Evolutionary conservation across 2,329 filamentous ascomycete species (phyloP), one percentile per base, ranked within the genome.

Genomic region (Ophiostoma pallidulum): DNA sequence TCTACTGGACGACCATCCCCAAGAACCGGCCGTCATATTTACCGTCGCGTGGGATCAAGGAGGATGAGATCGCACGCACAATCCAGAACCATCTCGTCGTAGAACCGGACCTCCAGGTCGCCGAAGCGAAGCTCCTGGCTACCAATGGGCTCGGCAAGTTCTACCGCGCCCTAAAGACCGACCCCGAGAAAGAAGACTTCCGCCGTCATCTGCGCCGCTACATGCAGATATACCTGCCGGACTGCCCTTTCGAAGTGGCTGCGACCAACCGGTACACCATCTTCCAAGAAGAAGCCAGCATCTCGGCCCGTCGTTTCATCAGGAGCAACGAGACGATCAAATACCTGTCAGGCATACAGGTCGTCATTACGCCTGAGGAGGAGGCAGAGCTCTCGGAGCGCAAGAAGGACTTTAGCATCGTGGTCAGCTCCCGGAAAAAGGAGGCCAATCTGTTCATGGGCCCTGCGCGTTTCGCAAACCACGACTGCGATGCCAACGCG

Each of bases 191-290:
- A 66, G 83, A 90, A 40, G 87, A 94, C 63, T 97, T 97, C 62
- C 77, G 77, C 54, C 77, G 78, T 22, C 92, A 98, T 62, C 70
- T 97, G 54, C 84, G 84, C 55, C 87, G 90, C 58, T 98, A 98
- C 66, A 80, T 94, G 62, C 84, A 86, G 54, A 91, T 96, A 53
- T 97, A 97, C 67, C 74, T 91, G 35, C 86, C 90, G 4, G 91
- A 97, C 57, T 96, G 88, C 59, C 87, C 91, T 0, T 97, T 92
- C 66, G 92, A 98, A 64, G 89, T 98, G 44, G 75, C 69, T 57
- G 84, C 86, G 16, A 97, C 92, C 31, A 97, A 97, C 63, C 83
- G 92, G 46, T 98, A 97, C 67, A 95, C 89, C 5, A 90, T 97
- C 54, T 82, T 81, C 46, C 86, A 82, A 26, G 86, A 94, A 54